Base-by-base conservation (phyloP, 441 rosid species). In the Arabidopsis lyrata region DNA sequence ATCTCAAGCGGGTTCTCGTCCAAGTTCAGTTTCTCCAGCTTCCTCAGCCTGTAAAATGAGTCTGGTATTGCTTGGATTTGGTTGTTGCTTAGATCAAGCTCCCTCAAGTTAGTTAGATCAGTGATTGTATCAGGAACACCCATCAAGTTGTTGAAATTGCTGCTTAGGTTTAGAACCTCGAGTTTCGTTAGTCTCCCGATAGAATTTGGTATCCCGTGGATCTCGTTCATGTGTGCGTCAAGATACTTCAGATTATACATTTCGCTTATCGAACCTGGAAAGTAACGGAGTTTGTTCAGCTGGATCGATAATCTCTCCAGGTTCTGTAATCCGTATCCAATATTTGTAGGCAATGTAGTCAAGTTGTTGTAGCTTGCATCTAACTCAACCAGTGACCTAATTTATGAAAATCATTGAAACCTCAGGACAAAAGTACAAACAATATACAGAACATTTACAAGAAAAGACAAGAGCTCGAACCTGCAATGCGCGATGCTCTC, bases 51-150 rank as follows among this genome's bases (percentile, higher is more conserved):
- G 47, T 60, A 68, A 77, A 86, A 85, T 58, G 91, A 78, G 60
- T 79, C 82, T 0, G 91, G 91, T 62, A 88, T 83, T 20, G 69
- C 74, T 53, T 74, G 81, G 75, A 88, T 83, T 64, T 88, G 93
- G 72, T 88, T 88, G 87, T 88, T 86, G 85, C 91, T 86, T 11
- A 86, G 84, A 80, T 88, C 89, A 24, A 88, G 88, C 73, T 88
- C 89, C 68, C 74, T 80, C 9, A 88, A 75, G 73, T 84, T 85
- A 39, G 60, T 66, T 6, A 88, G 72, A 54, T 88, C 91, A n/a
- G 83, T 69, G 5, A 86, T 63, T 7, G 93, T 58, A 61, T 84
- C 91, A 1, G 91, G 93, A 10, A 86, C 80, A 63, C 74, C 71
- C 1, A 79, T 79, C 78, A 88, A 80, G 83, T 85, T 77, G 54